Evolutionary conservation across 306 rosid genomes (phyloP).

Genomic region (Arachis hypogaea): DNA sequence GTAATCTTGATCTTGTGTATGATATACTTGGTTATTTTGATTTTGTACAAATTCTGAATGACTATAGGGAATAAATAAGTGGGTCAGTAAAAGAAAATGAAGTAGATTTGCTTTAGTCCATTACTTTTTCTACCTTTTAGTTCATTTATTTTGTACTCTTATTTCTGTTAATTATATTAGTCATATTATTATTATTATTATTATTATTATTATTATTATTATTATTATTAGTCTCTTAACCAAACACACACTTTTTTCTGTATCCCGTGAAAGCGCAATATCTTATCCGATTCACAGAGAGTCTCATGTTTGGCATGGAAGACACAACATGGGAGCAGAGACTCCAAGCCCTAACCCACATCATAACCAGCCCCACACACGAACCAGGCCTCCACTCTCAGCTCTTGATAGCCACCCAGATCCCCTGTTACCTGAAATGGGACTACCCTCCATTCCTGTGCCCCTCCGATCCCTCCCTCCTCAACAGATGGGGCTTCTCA

Average conservation of each 20-base stretch:
- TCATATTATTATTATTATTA: no score
- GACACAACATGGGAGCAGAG: conserved; percentile 63
- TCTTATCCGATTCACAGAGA: neutral
- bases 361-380: conserved; percentile 69
- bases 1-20: conserved; percentile 25
- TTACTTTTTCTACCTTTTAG: neutral
- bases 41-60: neutral
- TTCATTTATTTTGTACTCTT: no score
- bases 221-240: no score
- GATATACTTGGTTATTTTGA: neutral
- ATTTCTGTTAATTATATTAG: no score
- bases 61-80: neutral
- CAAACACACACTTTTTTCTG: no score
- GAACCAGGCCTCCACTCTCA: conserved; percentile 75
- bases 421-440: conserved; percentile 83
- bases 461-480: conserved; percentile 50
- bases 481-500: conserved; percentile 59
- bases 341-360: conserved; percentile 70
- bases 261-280: neutral
- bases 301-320: conserved; percentile 34
- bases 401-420: conserved; percentile 63
- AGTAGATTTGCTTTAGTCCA: no score
- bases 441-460: conserved; percentile 90
- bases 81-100: neutral
- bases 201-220: no score